Percentiles rank a stretch among this genome's conserved stretches.
Conservation (phyloP, 208 protist genomes). For the Trypanosomatidae sp. region DNA sequence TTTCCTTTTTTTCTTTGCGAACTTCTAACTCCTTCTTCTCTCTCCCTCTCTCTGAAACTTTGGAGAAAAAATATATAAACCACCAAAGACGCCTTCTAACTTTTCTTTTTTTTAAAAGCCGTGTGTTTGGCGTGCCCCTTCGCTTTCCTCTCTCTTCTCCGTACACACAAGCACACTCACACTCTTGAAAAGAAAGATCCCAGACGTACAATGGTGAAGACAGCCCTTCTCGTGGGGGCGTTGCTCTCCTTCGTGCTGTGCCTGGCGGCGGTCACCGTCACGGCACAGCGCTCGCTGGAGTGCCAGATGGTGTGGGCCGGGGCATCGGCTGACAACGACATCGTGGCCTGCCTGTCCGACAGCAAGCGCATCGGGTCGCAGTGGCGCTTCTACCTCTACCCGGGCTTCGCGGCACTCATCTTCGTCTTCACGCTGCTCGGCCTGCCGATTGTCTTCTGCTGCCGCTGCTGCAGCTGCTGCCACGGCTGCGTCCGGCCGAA, state of each 20-base stretch:
- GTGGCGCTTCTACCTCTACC: conserved; percentile 62
- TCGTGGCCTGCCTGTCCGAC: conserved; percentile 57
- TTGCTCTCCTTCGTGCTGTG: conserved; percentile 31
- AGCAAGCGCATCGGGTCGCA: conserved; percentile 44
- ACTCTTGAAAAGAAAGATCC: no score
- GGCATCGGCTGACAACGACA: conserved; percentile 49
- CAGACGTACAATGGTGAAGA: neutral
- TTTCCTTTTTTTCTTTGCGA: no score
- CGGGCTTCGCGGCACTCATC: conserved; percentile 48
- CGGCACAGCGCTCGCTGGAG: conserved; percentile 57
- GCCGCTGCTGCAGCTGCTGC: conserved; percentile 48
- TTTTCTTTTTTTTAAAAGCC: no score
- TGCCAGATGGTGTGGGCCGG: conserved; percentile 73
- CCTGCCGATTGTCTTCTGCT: conserved; percentile 63
- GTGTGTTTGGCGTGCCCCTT: no score
- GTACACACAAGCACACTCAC: no score
- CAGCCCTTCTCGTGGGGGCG: conserved; percentile 19
- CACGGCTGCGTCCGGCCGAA: conserved; percentile 30
- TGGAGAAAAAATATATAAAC: no score
- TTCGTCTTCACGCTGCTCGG: conserved; percentile 53
- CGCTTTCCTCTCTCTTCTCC: neutral
- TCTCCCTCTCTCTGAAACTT: no score
- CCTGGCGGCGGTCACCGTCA: conserved; percentile 25
- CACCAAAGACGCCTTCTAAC: no score
- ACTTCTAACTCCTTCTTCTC: no score